These are phyloP conservation scores for Leishmania turanica DNA, from an alignment of 208 protist genomes.

Conservation along the genomic window DNA sequence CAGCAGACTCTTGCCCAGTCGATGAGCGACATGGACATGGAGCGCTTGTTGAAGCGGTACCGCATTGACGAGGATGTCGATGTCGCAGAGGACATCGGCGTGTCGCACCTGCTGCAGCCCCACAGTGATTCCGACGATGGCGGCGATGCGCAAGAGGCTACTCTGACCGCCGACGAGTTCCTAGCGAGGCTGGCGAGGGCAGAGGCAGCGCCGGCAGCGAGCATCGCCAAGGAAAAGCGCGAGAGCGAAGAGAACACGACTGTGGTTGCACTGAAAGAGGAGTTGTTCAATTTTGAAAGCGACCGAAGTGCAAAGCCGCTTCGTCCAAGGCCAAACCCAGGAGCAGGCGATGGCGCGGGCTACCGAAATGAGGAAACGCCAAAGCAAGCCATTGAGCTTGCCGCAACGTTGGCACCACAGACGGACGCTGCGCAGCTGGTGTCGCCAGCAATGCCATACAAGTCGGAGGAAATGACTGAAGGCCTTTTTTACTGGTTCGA, in stretches of 20 bases:
- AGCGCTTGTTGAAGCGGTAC: conserved; percentile 58
- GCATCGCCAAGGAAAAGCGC: conserved; percentile 4
- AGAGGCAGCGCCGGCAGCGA: conserved; percentile 4
- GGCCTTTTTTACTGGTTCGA: conserved; percentile 89
- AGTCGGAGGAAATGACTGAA: conserved; percentile 20
- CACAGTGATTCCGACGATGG: conserved; percentile 28
- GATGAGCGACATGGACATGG: conserved; percentile 72
- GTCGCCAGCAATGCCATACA: conserved; percentile 1
- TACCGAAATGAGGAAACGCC: conserved; percentile 39
- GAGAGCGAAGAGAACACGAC: conserved; percentile 8
- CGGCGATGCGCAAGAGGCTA: conserved; percentile 36
- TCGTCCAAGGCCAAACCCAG: not conserved
- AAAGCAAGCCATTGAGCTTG: conserved; percentile 31
- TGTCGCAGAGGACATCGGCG: conserved; percentile 39
- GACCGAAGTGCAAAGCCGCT: conserved; percentile 6
- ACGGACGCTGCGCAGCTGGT: conserved; percentile 1
- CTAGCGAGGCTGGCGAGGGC: conserved; percentile 28
- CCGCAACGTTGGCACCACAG: conserved; percentile 18
- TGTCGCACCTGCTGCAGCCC: conserved; percentile 52
- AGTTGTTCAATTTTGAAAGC: conserved; percentile 25
- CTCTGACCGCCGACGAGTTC: conserved; percentile 40
- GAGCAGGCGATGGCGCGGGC: conserved; percentile 15
- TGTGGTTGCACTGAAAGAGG: conserved; percentile 39
- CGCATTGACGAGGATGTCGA: conserved; percentile 47
- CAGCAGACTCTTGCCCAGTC: conserved; percentile 74